These are phyloP conservation scores for Salix purpurea DNA, from an alignment of 345 rosid genomes.

Conservation along the genomic window DNA sequence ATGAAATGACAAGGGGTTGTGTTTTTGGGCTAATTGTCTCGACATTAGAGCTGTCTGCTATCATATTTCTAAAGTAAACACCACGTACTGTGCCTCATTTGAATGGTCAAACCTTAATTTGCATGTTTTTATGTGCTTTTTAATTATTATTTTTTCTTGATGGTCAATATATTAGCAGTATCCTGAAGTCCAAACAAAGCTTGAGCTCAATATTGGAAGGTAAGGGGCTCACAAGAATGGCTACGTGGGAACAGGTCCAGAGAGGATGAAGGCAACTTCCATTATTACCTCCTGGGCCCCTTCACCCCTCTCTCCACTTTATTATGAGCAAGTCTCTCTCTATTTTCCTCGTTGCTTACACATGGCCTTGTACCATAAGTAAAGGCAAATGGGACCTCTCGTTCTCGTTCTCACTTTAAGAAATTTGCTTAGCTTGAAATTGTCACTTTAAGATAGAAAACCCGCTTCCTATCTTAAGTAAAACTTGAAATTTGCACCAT, in stretches of 20 bases:
- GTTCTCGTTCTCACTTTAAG: constrained; percentile 17
- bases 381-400: constrained; percentile 36
- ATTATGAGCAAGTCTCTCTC: constrained; percentile 5
- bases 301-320: constrained; percentile 8
- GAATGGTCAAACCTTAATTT: background rate
- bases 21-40: background rate
- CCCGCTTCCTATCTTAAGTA: too few species aligned
- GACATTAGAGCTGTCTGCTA: background rate
- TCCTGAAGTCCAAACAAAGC: background rate
- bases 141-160: background rate
- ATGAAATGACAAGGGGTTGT: background rate
- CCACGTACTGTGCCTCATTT: background rate
- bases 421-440: too few species aligned
- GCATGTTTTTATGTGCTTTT: background rate
- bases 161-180: background rate
- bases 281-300: constrained; percentile 29
- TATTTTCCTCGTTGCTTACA: constrained; percentile 16
- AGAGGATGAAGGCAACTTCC: constrained; percentile 51
- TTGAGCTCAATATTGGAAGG: constrained; percentile 8
- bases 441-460: too few species aligned
- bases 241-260: constrained; percentile 31
- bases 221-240: constrained; percentile 1
- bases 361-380: constrained; percentile 43
- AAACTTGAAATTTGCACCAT: too few species aligned
- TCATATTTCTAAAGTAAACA: background rate